Conservation (phyloP, 331 rosid genomes). For the Dryas integrifolia region DNA sequence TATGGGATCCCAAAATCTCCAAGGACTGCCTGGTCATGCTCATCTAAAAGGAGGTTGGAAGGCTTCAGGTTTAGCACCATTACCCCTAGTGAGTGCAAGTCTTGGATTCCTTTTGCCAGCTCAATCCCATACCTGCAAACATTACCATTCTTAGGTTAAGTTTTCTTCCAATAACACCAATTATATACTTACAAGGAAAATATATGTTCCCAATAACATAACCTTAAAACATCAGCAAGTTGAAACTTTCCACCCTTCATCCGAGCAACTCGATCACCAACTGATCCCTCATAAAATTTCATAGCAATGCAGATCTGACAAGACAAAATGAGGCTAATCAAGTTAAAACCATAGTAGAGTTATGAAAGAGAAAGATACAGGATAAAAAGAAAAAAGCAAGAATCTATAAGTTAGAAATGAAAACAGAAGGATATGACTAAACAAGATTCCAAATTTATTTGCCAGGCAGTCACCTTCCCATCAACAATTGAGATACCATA, state of each 20-base stretch:
- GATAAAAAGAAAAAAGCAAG: neutral
- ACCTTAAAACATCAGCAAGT: conserved; percentile 39
- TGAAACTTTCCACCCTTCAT: conserved; percentile 46
- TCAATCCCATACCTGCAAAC: conserved; percentile 42
- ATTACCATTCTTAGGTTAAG: neutral
- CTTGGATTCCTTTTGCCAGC: conserved; percentile 42
- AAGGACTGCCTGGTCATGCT: conserved; percentile 28
- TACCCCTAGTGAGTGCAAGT: conserved; percentile 38
- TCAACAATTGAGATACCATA: conserved; percentile 39
- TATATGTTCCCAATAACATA: neutral
- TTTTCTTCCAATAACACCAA: neutral
- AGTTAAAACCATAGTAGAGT: neutral
- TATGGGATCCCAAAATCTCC: conserved; percentile 46
- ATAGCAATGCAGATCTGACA: conserved; percentile 42
- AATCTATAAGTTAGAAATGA: neutral
- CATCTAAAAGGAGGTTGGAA: conserved; percentile 41
- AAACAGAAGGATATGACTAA: neutral
- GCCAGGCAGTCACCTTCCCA: conserved; percentile 32
- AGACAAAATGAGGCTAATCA: neutral
- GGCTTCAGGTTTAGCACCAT: conserved; percentile 46
- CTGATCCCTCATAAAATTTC: conserved; percentile 45
- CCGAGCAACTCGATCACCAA: conserved; percentile 43
- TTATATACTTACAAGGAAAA: neutral
- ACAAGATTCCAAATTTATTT: neutral
- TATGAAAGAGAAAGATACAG: neutral